Evolutionary conservation across 75 land plant species (phyloP).

Genomic region (Larix kaempferi): DNA sequence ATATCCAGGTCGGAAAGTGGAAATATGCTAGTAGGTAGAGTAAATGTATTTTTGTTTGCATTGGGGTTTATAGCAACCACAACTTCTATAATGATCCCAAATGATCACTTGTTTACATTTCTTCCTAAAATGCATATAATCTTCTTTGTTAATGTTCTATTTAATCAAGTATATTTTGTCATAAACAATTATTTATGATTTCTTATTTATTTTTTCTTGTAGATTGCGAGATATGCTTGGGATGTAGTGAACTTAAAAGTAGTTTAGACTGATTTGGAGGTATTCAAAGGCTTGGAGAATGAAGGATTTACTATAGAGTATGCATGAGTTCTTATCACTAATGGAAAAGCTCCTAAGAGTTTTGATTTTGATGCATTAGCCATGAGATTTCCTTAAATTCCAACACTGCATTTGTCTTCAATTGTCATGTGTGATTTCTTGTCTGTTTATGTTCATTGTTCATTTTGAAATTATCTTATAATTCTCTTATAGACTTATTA

Average conservation of each 20-base stretch:
- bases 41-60: no score
- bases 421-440: slow-evolving; percentile 72
- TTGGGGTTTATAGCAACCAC: no score
- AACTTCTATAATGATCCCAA: no score
- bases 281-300: slow-evolving; percentile 61
- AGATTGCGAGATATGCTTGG: no score
- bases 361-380: slow-evolving; percentile 90
- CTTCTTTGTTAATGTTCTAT: no score
- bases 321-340: slow-evolving; percentile 95
- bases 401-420: slow-evolving; percentile 85
- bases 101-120: no score
- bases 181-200: no score
- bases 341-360: slow-evolving; percentile 99
- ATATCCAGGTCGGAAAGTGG: not conserved
- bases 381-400: slow-evolving; percentile 69
- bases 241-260: slow-evolving; percentile 64
- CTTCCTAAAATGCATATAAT: no score
- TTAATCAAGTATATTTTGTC: no score
- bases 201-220: no score
- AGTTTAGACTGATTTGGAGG: slow-evolving; percentile 88
- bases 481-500: not conserved
- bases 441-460: not conserved
- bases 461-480: no score
- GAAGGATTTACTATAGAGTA: slow-evolving; percentile 81
- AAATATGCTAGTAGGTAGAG: no score